Evolutionary conservation across 108 stramenopile species (phyloP).

Genomic region (Fistulifera pelliculosa): DNA sequence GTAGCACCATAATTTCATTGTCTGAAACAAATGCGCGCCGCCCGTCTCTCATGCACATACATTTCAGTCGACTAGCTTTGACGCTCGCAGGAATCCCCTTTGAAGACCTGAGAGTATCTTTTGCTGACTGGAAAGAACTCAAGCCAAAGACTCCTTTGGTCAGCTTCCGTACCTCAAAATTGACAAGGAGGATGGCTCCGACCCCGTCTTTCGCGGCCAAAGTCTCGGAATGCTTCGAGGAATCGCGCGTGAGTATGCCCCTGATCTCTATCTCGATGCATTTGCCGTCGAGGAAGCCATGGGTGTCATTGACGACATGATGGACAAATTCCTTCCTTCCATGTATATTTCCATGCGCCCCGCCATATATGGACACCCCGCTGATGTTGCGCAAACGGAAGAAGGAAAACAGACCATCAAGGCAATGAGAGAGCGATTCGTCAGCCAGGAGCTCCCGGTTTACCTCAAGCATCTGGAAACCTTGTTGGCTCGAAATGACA

Average conservation of each 20-base stretch:
- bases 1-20: conserved; percentile 17
- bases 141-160: conserved; percentile 64
- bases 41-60: neutral
- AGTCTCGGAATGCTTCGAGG: conserved; percentile 51
- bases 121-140: conserved; percentile 42
- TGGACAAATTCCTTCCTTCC: conserved; percentile 29
- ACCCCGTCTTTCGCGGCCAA: conserved; percentile 28
- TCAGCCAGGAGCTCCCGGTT: conserved; percentile 39
- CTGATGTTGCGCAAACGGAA: conserved; percentile 28
- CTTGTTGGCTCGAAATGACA: neutral
- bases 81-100: conserved; percentile 3
- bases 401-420: conserved; percentile 46
- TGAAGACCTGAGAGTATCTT: conserved; percentile 43
- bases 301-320: conserved; percentile 49
- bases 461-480: conserved; percentile 27
- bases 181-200: conserved; percentile 25
- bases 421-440: conserved; percentile 31
- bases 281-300: conserved; percentile 50
- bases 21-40: too few species aligned
- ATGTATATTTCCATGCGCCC: conserved; percentile 48
- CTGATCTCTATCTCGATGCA: conserved; percentile 37
- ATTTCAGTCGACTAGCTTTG: conserved; percentile 1
- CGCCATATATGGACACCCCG: conserved; percentile 39
- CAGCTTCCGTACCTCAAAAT: conserved; percentile 52
- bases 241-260: conserved; percentile 20